Evolutionary conservation across 2,329 filamentous ascomycete species (phyloP).

Genomic region (Alternaria brassicae): DNA sequence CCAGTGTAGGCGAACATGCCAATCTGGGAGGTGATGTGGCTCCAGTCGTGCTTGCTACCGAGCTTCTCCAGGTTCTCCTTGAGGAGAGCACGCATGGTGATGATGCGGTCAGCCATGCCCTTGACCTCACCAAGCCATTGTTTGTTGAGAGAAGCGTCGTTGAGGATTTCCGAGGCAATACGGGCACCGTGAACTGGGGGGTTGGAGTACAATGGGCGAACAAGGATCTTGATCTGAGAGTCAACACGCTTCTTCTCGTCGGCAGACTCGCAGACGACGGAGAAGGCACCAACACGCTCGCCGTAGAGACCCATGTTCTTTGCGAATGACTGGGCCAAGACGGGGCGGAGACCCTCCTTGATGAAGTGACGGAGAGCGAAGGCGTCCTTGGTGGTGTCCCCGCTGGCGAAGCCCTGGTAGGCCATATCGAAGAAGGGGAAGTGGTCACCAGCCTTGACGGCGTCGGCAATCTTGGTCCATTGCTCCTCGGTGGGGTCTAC

Average conservation of each 20-base stretch:
- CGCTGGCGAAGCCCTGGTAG: conserved; percentile 97
- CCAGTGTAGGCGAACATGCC: conserved; percentile 99
- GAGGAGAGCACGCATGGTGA: conserved; percentile 93
- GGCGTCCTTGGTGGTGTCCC: conserved; percentile 89
- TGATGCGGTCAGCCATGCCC: conserved; percentile 98
- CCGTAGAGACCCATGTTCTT: conserved; percentile 99
- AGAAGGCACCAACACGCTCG: conserved; percentile 97
- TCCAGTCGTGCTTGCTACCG: conserved; percentile 97
- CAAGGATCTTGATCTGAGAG: conserved; percentile 97
- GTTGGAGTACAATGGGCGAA: conserved; percentile 97
- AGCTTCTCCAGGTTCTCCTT: conserved; percentile 95
- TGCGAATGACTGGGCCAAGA: conserved; percentile 91
- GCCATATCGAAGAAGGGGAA: conserved; percentile 99
- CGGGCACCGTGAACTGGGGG: conserved; percentile 95
- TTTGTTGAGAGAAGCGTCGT: conserved; percentile 81
- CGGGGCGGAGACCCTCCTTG: conserved; percentile 86
- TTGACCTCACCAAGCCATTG: conserved; percentile 98
- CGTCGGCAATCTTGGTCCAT: conserved; percentile 88
- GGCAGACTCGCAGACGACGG: conserved; percentile 80
- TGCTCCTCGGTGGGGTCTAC: conserved; percentile 91
- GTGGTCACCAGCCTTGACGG: conserved; percentile 85
- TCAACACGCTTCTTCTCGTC: conserved; percentile 96
- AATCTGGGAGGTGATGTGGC: conserved; percentile 94
- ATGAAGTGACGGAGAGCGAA: conserved; percentile 94
- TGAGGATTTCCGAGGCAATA: conserved; percentile 90